Base-by-base conservation (phyloP, 257 asterid species). In the Penstemon eatonii region DNA sequence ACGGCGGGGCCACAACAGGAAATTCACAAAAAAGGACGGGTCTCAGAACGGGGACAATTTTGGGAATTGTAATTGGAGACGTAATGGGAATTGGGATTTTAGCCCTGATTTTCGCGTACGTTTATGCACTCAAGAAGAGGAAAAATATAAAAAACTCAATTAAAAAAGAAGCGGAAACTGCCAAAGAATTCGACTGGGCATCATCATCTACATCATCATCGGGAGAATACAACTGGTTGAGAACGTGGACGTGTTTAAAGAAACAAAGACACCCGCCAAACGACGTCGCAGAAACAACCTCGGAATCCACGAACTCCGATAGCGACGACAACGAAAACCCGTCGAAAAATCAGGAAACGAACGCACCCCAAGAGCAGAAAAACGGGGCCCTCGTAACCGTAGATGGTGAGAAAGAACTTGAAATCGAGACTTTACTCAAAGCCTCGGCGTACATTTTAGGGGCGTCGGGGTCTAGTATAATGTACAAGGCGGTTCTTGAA, bases 401-500 rank as follows among this genome's bases (percentile, higher is more conserved):
- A 0, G 96, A 87, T 58, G 99, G 97, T 3, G 97, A 87, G 12
- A 86, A 81, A 18, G 91, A 94, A 40, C 84, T 94, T 0, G 97
- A 94, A 47, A 43, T 94, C 57, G 99, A 94, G 80, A 87, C 93
- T 1, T 53, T 94, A 78, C 90, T 94, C 0, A 91, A 91, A 50
- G 97, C 99, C 0, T 94, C 99, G 5, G 99, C 99, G 0, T 94
- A 94, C 62, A 89, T 91, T 18, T 60, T 94, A 60, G 99, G 97
- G 0, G 96, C 97, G 1, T 89, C 96, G 18, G 99, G 97, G 0
- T 86, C 99, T 0, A 91, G 96, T 67, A 94, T 94, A 68, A 80
- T 94, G 93, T 94, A 94, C 84, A 94, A 94, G 82, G 96, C 99
- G 0, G 97, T 94, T 62, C 80, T 94, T 0, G 96, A 94, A 51